Percentiles rank a stretch among this genome's conserved stretches.
Conservation (phyloP, 2,329 filamentous ascomycete genomes). For the Fusarium sacchari region DNA sequence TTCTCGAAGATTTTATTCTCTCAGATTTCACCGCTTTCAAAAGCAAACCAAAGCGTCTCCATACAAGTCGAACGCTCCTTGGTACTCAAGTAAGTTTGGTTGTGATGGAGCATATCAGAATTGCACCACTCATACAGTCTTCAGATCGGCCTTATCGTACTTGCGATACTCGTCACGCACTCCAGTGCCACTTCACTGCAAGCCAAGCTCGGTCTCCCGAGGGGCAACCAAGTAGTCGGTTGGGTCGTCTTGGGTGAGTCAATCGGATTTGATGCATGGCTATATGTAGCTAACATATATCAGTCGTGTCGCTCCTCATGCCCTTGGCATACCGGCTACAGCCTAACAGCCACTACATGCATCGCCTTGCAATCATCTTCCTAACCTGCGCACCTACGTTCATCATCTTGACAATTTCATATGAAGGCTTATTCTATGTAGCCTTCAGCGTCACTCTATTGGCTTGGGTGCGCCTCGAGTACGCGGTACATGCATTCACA, state of each 20-base stretch:
- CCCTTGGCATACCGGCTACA: constrained; percentile 84
- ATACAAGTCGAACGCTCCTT: constrained; percentile 67
- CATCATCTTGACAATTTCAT: constrained; percentile 95
- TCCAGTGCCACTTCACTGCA: constrained; percentile 88
- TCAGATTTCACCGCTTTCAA: constrained; percentile 53
- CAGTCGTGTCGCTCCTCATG: constrained; percentile 78
- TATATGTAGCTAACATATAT: constrained; percentile 24
- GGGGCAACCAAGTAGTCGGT: constrained; percentile 87
- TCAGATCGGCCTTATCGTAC: constrained; percentile 77
- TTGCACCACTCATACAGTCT: constrained; percentile 15
- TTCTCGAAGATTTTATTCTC: constrained; percentile 75
- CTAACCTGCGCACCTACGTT: constrained; percentile 93
- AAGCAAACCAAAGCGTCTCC: constrained; percentile 47
- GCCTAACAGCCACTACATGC: constrained; percentile 88
- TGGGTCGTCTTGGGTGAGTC: constrained; percentile 79
- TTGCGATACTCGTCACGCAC: constrained; percentile 86
- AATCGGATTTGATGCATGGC: background rate
- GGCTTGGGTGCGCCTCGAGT: constrained; percentile 92
- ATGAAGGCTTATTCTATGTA: constrained; percentile 96
- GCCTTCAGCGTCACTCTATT: constrained; percentile 85
- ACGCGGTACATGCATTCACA: constrained; percentile 64
- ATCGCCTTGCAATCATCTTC: constrained; percentile 88
- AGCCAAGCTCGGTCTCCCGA: constrained; percentile 83
- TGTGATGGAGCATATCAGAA: background rate
- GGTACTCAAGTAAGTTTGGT: constrained; percentile 68